A percentile compares a stretch with the other conserved stretches of the same genome.
Conservation (phyloP, 805 yeast species). For the Wickerhamomyces rabaulensis region DNA sequence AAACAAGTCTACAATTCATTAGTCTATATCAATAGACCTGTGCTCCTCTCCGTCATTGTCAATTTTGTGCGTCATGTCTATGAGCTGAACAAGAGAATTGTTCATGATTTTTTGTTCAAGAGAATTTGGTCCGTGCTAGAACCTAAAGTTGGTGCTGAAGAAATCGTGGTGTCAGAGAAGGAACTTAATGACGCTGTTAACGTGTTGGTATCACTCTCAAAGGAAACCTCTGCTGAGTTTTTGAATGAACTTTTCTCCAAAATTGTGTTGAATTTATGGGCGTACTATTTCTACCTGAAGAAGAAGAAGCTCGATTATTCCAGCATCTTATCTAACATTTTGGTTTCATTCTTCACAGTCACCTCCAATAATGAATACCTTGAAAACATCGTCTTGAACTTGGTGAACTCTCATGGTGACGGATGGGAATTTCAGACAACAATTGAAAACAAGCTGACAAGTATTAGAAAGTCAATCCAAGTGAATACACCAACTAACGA, state of each 20-base stretch:
- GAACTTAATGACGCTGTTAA: slow-evolving; percentile 58
- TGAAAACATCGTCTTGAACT: slow-evolving; percentile 24
- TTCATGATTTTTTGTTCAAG: slow-evolving; percentile 53
- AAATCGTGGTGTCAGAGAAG: slow-evolving; percentile 37
- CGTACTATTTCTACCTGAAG: slow-evolving; percentile 30
- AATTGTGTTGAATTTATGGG: slow-evolving; percentile 31
- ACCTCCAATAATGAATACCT: slow-evolving; percentile 24
- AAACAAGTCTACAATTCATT: slow-evolving; percentile 58
- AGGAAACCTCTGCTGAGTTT: slow-evolving; percentile 34
- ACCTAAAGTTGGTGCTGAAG: slow-evolving; percentile 26
- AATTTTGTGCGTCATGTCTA: slow-evolving; percentile 50
- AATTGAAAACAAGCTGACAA: slow-evolving; percentile 31
- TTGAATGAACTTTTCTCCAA: slow-evolving; percentile 25
- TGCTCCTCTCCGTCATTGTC: slow-evolving; percentile 50
- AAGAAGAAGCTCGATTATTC: slow-evolving; percentile 25
- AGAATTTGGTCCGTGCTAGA: slow-evolving; percentile 41
- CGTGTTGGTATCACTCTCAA: slow-evolving; percentile 58
- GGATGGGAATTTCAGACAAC: slow-evolving; percentile 31
- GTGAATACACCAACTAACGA: slow-evolving; percentile 14
- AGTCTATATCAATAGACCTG: slow-evolving; percentile 54
- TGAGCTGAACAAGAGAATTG: slow-evolving; percentile 42
- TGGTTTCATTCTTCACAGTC: slow-evolving; percentile 28
- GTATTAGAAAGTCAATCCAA: slow-evolving; percentile 20
- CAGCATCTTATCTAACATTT: slow-evolving; percentile 26
- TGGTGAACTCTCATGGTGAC: slow-evolving; percentile 29